These are phyloP conservation scores for Heliosperma pusillum DNA, from an alignment of 148 eudicot genomes.

Conservation along the genomic window DNA sequence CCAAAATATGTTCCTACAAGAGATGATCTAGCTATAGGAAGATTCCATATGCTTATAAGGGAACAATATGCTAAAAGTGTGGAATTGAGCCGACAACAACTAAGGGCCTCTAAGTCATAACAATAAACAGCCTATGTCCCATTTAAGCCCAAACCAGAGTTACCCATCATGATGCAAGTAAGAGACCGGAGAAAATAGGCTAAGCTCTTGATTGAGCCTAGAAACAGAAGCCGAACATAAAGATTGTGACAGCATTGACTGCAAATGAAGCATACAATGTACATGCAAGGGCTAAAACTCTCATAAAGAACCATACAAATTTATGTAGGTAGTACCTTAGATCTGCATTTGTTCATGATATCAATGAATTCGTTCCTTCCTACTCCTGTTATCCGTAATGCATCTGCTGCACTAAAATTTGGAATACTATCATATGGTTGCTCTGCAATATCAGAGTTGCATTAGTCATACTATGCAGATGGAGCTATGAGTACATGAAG, in stretches of 20 bases:
- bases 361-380: constrained; percentile 99
- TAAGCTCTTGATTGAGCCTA: neutral
- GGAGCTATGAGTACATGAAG: constrained; percentile 3
- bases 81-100: neutral
- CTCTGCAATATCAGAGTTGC: constrained; percentile 47
- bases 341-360: constrained; percentile 98
- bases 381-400: constrained; percentile 82
- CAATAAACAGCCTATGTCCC: constrained; percentile 1
- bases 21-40: neutral
- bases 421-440: constrained; percentile 99
- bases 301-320: constrained; percentile 10
- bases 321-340: constrained; percentile 60
- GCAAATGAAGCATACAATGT: constrained; percentile 1
- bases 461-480: constrained; percentile 12
- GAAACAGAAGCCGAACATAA: constrained; percentile 2
- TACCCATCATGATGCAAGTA: neutral
- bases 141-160: neutral
- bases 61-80: neutral
- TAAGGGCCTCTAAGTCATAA: neutral
- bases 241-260: neutral
- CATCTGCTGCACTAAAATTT: constrained; percentile 96
- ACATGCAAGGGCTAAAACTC: neutral
- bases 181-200: neutral
- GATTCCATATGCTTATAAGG: neutral
- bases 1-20: neutral